Evolutionary conservation across 805 yeast genomes (phyloP).

Genomic region (Saccharomycopsis oosterbeekiorum): DNA sequence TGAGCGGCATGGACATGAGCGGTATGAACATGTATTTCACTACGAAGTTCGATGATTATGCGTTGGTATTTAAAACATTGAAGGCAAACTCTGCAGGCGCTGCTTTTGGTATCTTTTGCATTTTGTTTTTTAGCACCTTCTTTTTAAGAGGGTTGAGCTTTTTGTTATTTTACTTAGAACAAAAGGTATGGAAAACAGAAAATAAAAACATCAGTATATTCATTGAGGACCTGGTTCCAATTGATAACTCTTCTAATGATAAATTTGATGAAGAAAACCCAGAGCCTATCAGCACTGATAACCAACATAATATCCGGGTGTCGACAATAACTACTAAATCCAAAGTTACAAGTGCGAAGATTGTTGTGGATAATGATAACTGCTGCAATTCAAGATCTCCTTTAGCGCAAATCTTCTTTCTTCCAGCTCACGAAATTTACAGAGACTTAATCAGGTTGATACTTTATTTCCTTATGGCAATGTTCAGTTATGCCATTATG

Average conservation of each 20-base stretch:
- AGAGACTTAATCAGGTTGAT: constrained; percentile 49
- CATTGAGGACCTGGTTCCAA: constrained; percentile 4
- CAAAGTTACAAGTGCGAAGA: constrained; percentile 5
- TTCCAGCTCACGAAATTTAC: constrained; percentile 28
- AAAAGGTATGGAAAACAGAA: constrained; percentile 46
- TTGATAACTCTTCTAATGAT: background rate
- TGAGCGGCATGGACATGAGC: constrained; percentile 6
- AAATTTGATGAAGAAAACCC: constrained; percentile 8
- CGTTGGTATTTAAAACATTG: constrained; percentile 51
- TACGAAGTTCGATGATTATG: constrained; percentile 39
- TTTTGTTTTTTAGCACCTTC: constrained; percentile 50
- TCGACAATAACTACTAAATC: background rate
- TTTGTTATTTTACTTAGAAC: constrained; percentile 54
- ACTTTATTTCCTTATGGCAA: constrained; percentile 49
- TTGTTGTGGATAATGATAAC: constrained; percentile 5
- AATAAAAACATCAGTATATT: constrained; percentile 19
- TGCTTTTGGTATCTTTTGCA: constrained; percentile 66
- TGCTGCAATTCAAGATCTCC: constrained; percentile 19
- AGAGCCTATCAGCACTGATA: background rate
- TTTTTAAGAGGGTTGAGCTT: constrained; percentile 51
- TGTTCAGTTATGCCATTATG: constrained; percentile 67
- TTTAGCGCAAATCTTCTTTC: constrained; percentile 27
- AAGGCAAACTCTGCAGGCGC: constrained; percentile 44
- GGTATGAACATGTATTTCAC: constrained; percentile 45
- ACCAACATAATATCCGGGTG: background rate